Percentiles rank a stretch among this genome's conserved stretches.
Conservation (phyloP, 176 grass and related monocot species). For the Eremochloa ophiuroides region DNA sequence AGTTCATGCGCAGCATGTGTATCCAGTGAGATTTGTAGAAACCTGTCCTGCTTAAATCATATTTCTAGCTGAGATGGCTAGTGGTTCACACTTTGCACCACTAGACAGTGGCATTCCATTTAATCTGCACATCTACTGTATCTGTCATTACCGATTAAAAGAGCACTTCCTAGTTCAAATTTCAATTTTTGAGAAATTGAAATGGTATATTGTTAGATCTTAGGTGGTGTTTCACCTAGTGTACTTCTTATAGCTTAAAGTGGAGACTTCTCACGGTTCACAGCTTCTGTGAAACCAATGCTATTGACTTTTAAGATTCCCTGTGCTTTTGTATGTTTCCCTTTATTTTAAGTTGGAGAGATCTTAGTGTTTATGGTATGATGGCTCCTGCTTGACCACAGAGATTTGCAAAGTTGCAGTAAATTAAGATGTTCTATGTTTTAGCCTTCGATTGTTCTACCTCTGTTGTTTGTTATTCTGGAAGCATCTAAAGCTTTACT, state of each 20-base stretch:
- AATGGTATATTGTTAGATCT: background rate
- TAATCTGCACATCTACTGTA: background rate
- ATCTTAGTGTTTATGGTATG: background rate
- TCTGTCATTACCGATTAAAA: too few relatives aligned
- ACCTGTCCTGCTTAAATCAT: background rate
- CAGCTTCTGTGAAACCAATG: background rate
- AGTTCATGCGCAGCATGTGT: background rate
- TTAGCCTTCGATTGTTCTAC: background rate
- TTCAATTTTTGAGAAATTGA: too few relatives aligned
- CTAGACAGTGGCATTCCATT: background rate
- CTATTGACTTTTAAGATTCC: background rate
- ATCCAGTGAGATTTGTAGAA: background rate
- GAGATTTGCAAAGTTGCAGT: background rate
- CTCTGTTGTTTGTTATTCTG: background rate
- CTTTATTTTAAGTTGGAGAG: background rate
- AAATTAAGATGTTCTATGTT: background rate
- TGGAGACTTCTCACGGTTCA: too few relatives aligned
- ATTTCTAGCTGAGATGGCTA: background rate
- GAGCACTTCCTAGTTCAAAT: too few relatives aligned
- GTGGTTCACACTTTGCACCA: background rate
- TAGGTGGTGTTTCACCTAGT: background rate
- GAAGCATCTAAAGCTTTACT: background rate
- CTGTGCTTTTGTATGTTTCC: background rate
- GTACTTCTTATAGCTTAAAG: too few relatives aligned
- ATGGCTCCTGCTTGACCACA: constrained; percentile 9